A percentile compares a stretch with the other conserved stretches of the same genome.
These are phyloP conservation scores for Pholiota microspora DNA, from an alignment of 768 basidiomycete genomes.

Conservation along the genomic window DNA sequence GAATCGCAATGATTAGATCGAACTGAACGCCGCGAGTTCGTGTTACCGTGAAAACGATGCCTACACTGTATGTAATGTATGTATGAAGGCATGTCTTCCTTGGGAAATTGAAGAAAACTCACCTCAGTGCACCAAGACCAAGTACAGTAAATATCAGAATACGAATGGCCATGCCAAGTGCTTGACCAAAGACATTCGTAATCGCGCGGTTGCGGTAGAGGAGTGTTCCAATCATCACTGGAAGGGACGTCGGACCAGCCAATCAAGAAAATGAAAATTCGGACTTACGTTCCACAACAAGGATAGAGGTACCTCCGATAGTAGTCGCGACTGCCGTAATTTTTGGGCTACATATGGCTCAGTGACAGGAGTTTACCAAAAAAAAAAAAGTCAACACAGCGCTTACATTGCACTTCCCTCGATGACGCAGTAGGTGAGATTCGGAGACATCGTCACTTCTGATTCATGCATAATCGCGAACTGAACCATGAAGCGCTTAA, in stretches of 20 bases:
- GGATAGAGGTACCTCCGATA: constrained; percentile 18
- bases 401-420: constrained; percentile 20
- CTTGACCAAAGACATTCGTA: constrained; percentile 23
- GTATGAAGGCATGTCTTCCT: background rate
- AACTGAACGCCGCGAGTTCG: constrained; percentile 23
- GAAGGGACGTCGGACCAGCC: background rate
- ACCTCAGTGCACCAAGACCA: constrained; percentile 17
- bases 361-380: background rate
- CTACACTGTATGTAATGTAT: constrained; percentile 18
- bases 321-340: constrained; percentile 26
- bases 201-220: constrained; percentile 25
- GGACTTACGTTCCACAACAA: constrained; percentile 25
- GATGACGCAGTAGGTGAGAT: constrained; percentile 29
- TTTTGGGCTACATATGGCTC: constrained; percentile 19
- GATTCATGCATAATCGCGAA: constrained; percentile 22
- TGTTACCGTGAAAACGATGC: constrained; percentile 24
- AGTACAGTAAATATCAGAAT: constrained; percentile 26
- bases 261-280: background rate
- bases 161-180: constrained; percentile 27
- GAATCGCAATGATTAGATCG: constrained; percentile 26
- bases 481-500: constrained; percentile 10
- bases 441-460: constrained; percentile 22
- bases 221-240: constrained; percentile 22
- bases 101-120: constrained; percentile 10
- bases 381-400: background rate